A percentile compares a stretch with the other conserved stretches of the same genome.
Conservation (phyloP, 352 stramenopile genomes). For the Stephanocyclus meneghinianus region DNA sequence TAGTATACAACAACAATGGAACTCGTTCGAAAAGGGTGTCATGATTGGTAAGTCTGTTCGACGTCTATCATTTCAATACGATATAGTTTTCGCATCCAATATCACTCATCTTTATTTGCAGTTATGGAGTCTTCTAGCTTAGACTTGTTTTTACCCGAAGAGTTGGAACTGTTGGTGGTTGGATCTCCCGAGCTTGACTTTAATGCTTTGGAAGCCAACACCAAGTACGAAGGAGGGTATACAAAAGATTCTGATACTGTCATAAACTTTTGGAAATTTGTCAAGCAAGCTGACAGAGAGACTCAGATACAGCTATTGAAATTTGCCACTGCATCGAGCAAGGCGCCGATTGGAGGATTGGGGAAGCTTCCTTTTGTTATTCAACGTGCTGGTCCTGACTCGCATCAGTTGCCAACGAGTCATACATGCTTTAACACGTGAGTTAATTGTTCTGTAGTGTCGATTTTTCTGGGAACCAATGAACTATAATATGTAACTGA, state of each 20-base stretch:
- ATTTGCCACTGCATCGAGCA: slow-evolving; percentile 84
- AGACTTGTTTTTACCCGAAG: slow-evolving; percentile 90
- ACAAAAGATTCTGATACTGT: slow-evolving; percentile 66
- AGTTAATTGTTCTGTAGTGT: slow-evolving; percentile 26
- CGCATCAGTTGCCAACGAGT: slow-evolving; percentile 79
- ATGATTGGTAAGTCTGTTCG: slow-evolving; percentile 57
- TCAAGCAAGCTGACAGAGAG: slow-evolving; percentile 65
- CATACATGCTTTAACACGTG: slow-evolving; percentile 88
- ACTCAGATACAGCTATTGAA: slow-evolving; percentile 83
- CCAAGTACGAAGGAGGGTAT: slow-evolving; percentile 86
- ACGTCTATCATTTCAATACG: neutral
- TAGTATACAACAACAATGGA: slow-evolving; percentile 88
- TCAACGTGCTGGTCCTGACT: slow-evolving; percentile 84
- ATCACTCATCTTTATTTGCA: slow-evolving; percentile 20
- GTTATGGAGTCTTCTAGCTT: slow-evolving; percentile 88
- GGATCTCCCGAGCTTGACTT: slow-evolving; percentile 86
- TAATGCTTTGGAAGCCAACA: slow-evolving; percentile 71
- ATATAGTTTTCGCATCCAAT: neutral
- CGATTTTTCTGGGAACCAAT: slow-evolving; percentile 2
- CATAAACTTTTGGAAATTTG: slow-evolving; percentile 83
- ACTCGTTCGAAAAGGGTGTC: slow-evolving; percentile 89
- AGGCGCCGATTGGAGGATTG: slow-evolving; percentile 85
- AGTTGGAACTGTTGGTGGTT: slow-evolving; percentile 93
- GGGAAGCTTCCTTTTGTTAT: slow-evolving; percentile 83
- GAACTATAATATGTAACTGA: neutral